These are phyloP conservation scores for Paraphysoderma sedebokerense DNA, from an alignment of 371 early-diverging fungal species.

Conservation along the genomic window DNA sequence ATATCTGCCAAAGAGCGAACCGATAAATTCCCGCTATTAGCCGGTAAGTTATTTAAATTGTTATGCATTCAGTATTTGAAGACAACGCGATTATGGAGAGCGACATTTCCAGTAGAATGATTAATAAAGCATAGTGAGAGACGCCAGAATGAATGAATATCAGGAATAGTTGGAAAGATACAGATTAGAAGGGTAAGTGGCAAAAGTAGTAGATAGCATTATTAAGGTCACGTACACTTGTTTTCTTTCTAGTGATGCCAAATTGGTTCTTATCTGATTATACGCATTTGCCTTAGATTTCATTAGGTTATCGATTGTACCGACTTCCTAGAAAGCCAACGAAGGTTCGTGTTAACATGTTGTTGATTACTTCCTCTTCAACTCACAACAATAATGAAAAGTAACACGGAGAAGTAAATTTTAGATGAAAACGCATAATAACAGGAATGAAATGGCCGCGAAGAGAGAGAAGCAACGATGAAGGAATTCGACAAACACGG, in stretches of 20 bases:
- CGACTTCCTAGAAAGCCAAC: conserved; percentile 52
- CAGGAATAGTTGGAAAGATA: neutral
- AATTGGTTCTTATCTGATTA: conserved; percentile 54
- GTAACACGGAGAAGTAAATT: too few relatives aligned
- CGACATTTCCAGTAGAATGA: too few relatives aligned
- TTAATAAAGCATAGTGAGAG: neutral
- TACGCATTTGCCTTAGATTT: conserved; percentile 72
- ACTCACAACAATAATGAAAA: too few relatives aligned
- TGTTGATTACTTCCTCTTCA: too few relatives aligned
- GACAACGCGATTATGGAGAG: too few relatives aligned
- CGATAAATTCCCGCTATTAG: conserved; percentile 69
- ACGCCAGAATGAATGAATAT: neutral
- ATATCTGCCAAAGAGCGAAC: conserved; percentile 66
- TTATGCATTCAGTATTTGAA: too few relatives aligned
- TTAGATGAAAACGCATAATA: too few relatives aligned
- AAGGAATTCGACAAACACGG: too few relatives aligned
- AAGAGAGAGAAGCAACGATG: too few relatives aligned
- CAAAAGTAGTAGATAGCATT: neutral
- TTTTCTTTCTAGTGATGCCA: conserved; percentile 63
- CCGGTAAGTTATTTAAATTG: neutral
- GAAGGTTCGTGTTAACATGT: too few relatives aligned
- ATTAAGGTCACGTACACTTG: conserved; percentile 33
- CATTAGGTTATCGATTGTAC: conserved; percentile 62
- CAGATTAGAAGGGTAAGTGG: neutral
- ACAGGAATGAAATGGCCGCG: too few relatives aligned